Base-by-base conservation (phyloP, 2,329 filamentous ascomycete genomes). In the Colletotrichum paranaense region DNA sequence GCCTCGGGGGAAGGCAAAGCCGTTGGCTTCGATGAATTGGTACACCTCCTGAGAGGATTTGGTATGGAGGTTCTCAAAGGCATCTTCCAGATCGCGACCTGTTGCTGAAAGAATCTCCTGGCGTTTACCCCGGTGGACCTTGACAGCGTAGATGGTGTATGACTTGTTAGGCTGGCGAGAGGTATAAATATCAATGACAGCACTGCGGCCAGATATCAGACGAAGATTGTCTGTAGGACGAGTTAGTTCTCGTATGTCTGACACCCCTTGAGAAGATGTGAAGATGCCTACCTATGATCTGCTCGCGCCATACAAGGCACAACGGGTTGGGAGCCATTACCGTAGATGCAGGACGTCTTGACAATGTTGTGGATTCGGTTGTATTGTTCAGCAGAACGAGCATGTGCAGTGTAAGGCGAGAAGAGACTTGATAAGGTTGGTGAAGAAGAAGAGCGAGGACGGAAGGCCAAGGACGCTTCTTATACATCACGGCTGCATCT, bases 51-150 rank as follows among this genome's bases (percentile, higher is more conserved):
- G 81, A n/a, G 83, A 83, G 11, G 83, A 83, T 72, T 80, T 82
- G 58, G 76, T 71, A 71, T 84, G 81, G n/a, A 86, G 81, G 19
- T 78, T 71, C 63, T 82, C 79, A 6, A 86, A 76, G 11, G 83
- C 84, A 4, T 79, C 79, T 26, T 78, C 68, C 8, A 79, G 69
- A 19, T 80, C 79, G 19, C 71, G 58, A 7, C 77, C 81, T 1
- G 79, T 75, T 24, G 80, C 82, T n/a, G 80, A 80, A 11, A 85
- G 75, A 16, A 82, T 73, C 22, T 76, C 78, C 52, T 74, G 84
- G 78, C 94, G 95, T 86, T 95, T 95, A 35, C 93, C 93, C 81
- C 95, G 94, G 82, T 95, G 92, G 70, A 93, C 91, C 82, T 92
- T 92, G 63, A 92, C 88, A 35, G 97, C 92, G 4, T 94, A 93